phyloP scores from a whole-genome alignment of 257 asterid genomes.

The Craterostigma plantagineum region DNA sequence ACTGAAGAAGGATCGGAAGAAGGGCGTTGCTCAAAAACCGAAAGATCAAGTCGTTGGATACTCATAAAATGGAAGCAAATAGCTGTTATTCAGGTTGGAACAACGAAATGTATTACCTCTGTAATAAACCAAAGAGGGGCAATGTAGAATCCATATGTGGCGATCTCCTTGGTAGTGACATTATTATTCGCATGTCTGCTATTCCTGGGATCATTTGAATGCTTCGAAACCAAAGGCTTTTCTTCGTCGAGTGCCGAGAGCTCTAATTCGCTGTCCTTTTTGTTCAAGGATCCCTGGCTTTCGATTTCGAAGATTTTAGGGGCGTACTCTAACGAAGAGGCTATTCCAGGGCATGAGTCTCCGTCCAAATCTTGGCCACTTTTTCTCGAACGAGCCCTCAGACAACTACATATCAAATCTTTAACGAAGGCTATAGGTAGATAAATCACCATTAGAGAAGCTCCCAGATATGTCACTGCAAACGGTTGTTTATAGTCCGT shows the following conservation, averaged over 20 bases:
- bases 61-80: too few species aligned
- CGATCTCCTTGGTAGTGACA: constrained; percentile 62
- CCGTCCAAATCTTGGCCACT: constrained; percentile 15
- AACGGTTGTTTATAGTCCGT: constrained; percentile 88
- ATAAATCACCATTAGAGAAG: constrained; percentile 85
- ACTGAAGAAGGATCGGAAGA: constrained; percentile 26
- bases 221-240: constrained; percentile 42
- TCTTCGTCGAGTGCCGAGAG: constrained; percentile 47
- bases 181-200: constrained; percentile 28
- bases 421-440: constrained; percentile 77
- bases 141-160: constrained; percentile 68
- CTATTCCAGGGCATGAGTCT: constrained; percentile 17
- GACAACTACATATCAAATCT: constrained; percentile 39
- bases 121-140: constrained; percentile 98
- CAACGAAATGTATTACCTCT: constrained; percentile 75
- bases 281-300: constrained; percentile 35
- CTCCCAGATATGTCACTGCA: constrained; percentile 97
- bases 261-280: constrained; percentile 45
- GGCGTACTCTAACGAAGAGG: constrained; percentile 45
- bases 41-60: too few species aligned
- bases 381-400: constrained; percentile 31
- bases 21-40: too few species aligned
- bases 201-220: constrained; percentile 20
- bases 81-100: too few species aligned
- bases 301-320: constrained; percentile 61